Base-by-base conservation (phyloP, 2,329 filamentous ascomycete species). In the Verticillium klebahnii region DNA sequence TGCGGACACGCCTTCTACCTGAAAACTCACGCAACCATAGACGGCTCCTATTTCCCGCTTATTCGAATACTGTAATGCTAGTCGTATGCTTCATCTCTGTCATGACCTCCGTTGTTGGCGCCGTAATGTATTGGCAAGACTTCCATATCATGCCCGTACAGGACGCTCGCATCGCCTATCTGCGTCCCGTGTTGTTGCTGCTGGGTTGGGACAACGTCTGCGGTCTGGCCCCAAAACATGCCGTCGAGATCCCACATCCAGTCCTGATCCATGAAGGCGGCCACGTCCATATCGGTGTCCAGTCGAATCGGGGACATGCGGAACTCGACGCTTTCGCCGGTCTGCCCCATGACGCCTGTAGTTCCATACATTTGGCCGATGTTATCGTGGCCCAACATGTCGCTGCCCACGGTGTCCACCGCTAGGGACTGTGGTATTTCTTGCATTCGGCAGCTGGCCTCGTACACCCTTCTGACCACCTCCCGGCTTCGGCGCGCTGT, bases 401-500 rank as follows among this genome's bases (percentile, higher is more conserved):
- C 19, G 57, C 36, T 7, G 71, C 67, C 60, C 69, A 68, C 58
- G 12, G 14, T 72, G 68, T 59, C 72, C 19, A 70, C 56, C 69
- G 67, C 61, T 69, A 70, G 59, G 3, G 71, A 67, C 19, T 71
- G 66, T 64, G 67, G 58, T 62, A 68, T 65, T 64, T 71, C 67
- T 64, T 72, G 69, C 65, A 74, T 73, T 65, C 78, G 72, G 25
- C 76, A 71, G 59, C 75, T 76, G 8, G 85, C 85, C 67, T 89
- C 86, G 69, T 88, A 87, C 74, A 89, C 86, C 66, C 84, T 81
- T 66, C 79, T 81, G 29, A 90, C 81, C 3, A 88, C 86, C 71
- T 89, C 86, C 50, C 86, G 77, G 60, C 85, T 87, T 61, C 86
- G 79, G 64, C 83, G 81, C 0, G 86, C 87, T 2, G 86, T 85